Evolutionary conservation across 345 rosid species (phyloP).

Genomic region (Pelargonium nanum): DNA sequence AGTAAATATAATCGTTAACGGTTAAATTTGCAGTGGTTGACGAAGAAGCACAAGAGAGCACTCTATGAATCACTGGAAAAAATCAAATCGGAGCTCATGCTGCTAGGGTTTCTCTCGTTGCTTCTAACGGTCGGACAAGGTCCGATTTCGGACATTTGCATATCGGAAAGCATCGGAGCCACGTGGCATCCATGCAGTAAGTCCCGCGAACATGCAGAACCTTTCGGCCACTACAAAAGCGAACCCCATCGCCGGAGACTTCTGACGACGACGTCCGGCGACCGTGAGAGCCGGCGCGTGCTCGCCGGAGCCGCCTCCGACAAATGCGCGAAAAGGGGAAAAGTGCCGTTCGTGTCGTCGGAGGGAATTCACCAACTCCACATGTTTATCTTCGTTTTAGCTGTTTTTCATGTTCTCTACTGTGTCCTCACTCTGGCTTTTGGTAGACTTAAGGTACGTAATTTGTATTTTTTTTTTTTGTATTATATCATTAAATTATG

Average conservation of each 20-base stretch:
- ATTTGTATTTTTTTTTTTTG: neutral
- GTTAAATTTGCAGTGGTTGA: slow-evolving; percentile 45
- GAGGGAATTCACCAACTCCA: slow-evolving; percentile 91
- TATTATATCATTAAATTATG: no score
- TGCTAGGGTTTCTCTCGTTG: slow-evolving; percentile 16
- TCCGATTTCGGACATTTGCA: slow-evolving; percentile 13
- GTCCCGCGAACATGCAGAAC: neutral
- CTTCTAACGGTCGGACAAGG: slow-evolving; percentile 18
- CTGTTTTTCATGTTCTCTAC: slow-evolving; percentile 68
- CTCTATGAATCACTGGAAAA: slow-evolving; percentile 83
- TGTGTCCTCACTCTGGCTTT: slow-evolving; percentile 60
- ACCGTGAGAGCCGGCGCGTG: slow-evolving; percentile 33
- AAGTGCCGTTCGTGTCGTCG: slow-evolving; percentile 70
- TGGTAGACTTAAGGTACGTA: slow-evolving; percentile 63
- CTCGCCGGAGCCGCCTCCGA: slow-evolving; percentile 36
- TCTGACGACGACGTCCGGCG: slow-evolving; percentile 16
- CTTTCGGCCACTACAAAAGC: neutral
- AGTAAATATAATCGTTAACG: neutral
- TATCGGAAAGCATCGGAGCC: slow-evolving; percentile 8
- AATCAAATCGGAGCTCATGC: slow-evolving; percentile 46
- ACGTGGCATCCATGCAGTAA: slow-evolving; percentile 16
- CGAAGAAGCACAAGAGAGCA: slow-evolving; percentile 52
- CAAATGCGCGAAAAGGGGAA: slow-evolving; percentile 51
- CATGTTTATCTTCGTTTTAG: slow-evolving; percentile 75
- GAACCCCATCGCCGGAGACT: slow-evolving; percentile 42